Percentiles rank a stretch among this genome's conserved stretches.
phyloP scores from a whole-genome alignment of 2,329 filamentous ascomycete species.

The Ceratocystis harringtonii region DNA sequence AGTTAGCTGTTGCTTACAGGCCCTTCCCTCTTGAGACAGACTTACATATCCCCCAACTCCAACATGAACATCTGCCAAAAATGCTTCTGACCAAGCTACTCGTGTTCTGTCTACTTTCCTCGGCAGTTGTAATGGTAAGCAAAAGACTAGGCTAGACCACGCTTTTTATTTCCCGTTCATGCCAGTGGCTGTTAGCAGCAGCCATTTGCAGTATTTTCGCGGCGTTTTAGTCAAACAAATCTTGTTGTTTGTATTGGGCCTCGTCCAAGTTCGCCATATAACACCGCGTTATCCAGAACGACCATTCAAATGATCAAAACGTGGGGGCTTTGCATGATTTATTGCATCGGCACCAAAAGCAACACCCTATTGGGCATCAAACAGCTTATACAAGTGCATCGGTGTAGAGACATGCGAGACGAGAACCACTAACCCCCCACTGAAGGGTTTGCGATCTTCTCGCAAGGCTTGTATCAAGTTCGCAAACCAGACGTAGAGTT shows the following conservation, averaged over 20 bases:
- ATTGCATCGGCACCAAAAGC: slow-evolving; percentile 13
- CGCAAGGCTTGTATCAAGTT: neutral
- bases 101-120: no score
- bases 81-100: no score
- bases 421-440: neutral
- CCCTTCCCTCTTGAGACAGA: neutral
- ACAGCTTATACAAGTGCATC: neutral
- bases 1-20: neutral
- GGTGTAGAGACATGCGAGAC: neutral
- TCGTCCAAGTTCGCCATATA: neutral
- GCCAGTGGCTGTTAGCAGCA: neutral
- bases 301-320: slow-evolving; percentile 2
- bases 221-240: neutral
- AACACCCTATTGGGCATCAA: slow-evolving; percentile 12
- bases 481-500: neutral
- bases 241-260: neutral
- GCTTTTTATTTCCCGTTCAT: neutral
- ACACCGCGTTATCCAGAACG: neutral
- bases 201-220: neutral
- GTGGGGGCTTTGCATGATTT: slow-evolving; percentile 12
- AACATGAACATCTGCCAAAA: neutral
- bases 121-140: neutral
- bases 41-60: neutral
- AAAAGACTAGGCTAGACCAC: neutral
- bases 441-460: neutral